Evolutionary conservation across 768 basidiomycete genomes (phyloP), one percentile per base, ranked within the genome.

Genomic region (Dentipellis fragilis): DNA sequence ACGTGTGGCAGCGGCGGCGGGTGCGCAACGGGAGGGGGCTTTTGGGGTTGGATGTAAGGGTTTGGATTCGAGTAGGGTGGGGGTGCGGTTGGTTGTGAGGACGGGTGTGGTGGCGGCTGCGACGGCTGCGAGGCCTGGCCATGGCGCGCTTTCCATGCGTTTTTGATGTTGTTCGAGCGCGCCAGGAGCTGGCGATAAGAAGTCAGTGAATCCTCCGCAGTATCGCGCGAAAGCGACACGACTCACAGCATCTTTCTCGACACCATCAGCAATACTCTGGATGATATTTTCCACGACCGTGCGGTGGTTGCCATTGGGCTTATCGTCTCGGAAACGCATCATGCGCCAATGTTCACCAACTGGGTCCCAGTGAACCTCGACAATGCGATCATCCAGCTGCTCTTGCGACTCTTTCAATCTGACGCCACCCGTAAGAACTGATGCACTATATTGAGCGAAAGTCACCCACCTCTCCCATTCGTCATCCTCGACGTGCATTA

Each of bases 241-340:
- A 73, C 85, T 65, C 64, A 97, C 95, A 61, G 75, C 75, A 40
- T 91, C 83, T 64, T 89, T 87, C 65, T 95, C 92, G 39, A 98
- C 92, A 10, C 96, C 96, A 68, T 98, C 95, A 46, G 81, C 80
- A 59, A 99, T 98, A 62, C 87, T 94, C 62, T 85, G 77, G 52
- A 98, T 81, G 63, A 99, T 92, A 60, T 86, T 89, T 55, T 89
- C 83, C 49, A 97, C 92, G 54, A 93, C 83, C 34, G 72, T 79
- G 57, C 77, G 79, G 68, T 90, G 92, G 68, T 99, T 99, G 14
- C 93, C 96, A 59, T 94, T 72, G 3, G 83, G 87, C 68, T 99
- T 99, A 69, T 99, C 96, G 63, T 95, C 84, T 63, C 96, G 72
- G 67, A 95, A 94, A 48, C 96, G 82, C 83, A 98, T 84, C 80